Base-by-base conservation (phyloP, 192 early-diverging fungal genomes). In the Coemansia sp. region DNA sequence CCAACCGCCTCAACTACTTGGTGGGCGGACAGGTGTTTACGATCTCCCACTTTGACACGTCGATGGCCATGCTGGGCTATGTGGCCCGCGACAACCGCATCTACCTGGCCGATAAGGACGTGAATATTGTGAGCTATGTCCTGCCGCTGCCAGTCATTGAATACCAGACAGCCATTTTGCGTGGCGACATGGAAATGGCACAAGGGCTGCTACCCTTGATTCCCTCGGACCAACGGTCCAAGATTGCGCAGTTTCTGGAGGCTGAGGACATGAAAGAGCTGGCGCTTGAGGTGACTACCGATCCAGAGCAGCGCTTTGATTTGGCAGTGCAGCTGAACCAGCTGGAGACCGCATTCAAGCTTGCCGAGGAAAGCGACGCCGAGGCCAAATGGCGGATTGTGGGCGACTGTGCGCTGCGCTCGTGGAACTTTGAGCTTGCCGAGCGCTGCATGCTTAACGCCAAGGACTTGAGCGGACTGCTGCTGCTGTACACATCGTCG, bases 101-200 rank as follows among this genome's bases (percentile, higher is more conserved):
- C 30, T 97, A 94, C 58, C 75, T 98, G 29, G 83, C 88, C 25
- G 97, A 99, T 80, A 96, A 91, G 87, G 89, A 97, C 52, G 75
- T 94, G 47, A 88, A 88, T 30, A 83, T 97, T 19, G 85, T 86
- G 60, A 90, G 89, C 70, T 99, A 93, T 65, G 78, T 84, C 8
- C 82, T 99, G 46, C 96, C 97, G 6, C 68, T 97, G 56, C 86
- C 88, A 1, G 85, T 98, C 15, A 94, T 99, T 59, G 91, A 99
- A 80, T 99, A 99, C 75, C 97, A 99, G 72, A 98, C 94, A 4
- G 94, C 94, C 5, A 83, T 98, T 48, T 80, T 99, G 36, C 90
- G 94, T 33, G 95, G 92, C 14, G 97, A 99, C 68, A 63, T 93
- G 51, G 92, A 85, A 14, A 60, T 83, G 14, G 97, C 97, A 14